phyloP scores from a whole-genome alignment of 148 eudicot species.

The Chenopodium album region DNA sequence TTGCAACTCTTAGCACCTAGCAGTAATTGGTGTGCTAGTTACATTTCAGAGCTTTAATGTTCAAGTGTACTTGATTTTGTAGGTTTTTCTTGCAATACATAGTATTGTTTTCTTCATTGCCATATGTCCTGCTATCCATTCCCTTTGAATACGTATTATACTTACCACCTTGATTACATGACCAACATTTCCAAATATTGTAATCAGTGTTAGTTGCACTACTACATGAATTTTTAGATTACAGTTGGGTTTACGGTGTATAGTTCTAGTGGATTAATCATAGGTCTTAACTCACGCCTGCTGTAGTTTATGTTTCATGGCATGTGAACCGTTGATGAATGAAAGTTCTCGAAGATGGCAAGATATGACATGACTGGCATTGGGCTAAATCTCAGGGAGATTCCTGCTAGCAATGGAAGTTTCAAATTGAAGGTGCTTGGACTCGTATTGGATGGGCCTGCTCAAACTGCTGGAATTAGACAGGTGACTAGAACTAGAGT shows the following conservation, averaged over 20 bases:
- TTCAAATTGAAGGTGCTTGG: constrained; percentile 81
- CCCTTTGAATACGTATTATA: background rate
- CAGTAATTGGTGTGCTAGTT: background rate
- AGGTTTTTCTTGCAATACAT: background rate
- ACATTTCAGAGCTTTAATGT: constrained; percentile 8
- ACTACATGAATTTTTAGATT: background rate
- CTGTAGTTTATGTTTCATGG: constrained; percentile 70
- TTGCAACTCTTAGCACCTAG: background rate
- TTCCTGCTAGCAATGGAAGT: constrained; percentile 68
- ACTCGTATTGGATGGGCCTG: constrained; percentile 90
- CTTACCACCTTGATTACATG: background rate
- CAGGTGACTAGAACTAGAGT: constrained; percentile 50
- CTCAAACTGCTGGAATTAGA: constrained; percentile 83
- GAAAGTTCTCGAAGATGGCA: constrained; percentile 97
- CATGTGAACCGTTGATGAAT: constrained; percentile 48
- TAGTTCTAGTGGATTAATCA: constrained; percentile 24
- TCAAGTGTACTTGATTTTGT: background rate
- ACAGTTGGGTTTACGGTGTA: background rate
- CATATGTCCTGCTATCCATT: background rate
- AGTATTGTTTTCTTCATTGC: background rate
- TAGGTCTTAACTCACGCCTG: constrained; percentile 43
- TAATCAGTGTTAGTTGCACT: background rate
- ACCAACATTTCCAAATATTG: background rate
- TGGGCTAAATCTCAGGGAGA: constrained; percentile 89
- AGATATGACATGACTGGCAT: constrained; percentile 98